phyloP scores from a whole-genome alignment of 2,329 filamentous ascomycete species.

The Ophiognomonia clavigignenti-juglandacearum region DNA sequence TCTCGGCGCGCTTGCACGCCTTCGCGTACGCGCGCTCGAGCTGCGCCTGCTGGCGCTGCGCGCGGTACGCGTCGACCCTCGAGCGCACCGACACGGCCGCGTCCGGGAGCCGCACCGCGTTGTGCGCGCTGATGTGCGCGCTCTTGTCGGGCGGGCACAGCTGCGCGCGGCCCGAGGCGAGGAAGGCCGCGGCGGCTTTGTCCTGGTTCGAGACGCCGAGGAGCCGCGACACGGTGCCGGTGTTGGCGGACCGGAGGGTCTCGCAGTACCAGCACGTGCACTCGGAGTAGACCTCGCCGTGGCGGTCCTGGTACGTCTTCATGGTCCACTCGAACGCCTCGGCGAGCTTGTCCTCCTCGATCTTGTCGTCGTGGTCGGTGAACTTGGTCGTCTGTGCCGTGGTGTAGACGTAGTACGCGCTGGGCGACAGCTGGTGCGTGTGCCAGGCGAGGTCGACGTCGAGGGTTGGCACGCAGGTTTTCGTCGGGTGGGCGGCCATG shows the following conservation, averaged over 20 bases:
- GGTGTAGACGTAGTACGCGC: slow-evolving; percentile 57
- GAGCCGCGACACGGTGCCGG: slow-evolving; percentile 38
- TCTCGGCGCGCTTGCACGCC: slow-evolving; percentile 43
- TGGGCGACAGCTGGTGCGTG: slow-evolving; percentile 68
- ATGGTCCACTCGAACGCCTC: slow-evolving; percentile 68
- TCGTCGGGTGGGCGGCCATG: slow-evolving; percentile 41
- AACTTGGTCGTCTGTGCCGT: slow-evolving; percentile 46
- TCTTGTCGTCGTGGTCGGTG: slow-evolving; percentile 81
- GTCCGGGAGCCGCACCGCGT: slow-evolving; percentile 43
- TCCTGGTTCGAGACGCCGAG: slow-evolving; percentile 42
- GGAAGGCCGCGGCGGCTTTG: slow-evolving; percentile 39
- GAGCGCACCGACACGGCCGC: slow-evolving; percentile 21
- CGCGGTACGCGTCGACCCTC: slow-evolving; percentile 33
- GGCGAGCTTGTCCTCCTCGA: slow-evolving; percentile 62
- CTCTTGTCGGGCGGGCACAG: slow-evolving; percentile 52
- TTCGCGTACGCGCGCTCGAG: slow-evolving; percentile 54
- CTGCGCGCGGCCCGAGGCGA: slow-evolving; percentile 42
- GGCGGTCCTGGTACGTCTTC: slow-evolving; percentile 62
- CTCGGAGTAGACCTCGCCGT: slow-evolving; percentile 64
- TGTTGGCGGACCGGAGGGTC: slow-evolving; percentile 54
- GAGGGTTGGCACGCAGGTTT: slow-evolving; percentile 62
- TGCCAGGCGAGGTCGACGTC: slow-evolving; percentile 78
- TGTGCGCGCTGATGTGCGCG: slow-evolving; percentile 71
- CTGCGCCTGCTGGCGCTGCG: slow-evolving; percentile 25
- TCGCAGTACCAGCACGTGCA: slow-evolving; percentile 87